Base-by-base conservation (phyloP, 345 rosid species). In the Bruguiera sexangula region DNA sequence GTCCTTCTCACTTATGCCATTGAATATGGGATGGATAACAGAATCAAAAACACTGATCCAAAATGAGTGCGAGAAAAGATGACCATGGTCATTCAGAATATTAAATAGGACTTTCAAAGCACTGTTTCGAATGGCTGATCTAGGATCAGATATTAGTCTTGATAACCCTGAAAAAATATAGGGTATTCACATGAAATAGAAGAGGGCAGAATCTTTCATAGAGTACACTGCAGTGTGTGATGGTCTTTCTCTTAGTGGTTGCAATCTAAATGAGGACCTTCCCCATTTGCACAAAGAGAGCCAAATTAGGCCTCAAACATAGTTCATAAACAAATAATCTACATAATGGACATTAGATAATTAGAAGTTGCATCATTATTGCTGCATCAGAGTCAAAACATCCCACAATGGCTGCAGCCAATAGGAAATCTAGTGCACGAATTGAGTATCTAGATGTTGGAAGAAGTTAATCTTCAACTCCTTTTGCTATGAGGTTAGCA, bases 1-100 rank as follows among this genome's bases (percentile, higher is more conserved):
- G 69, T 82, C 88, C 68, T 69, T 85, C 67, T 82, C 81, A 65
- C 77, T 62, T 54, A 68, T 68, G 46, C 82, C 53, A 77, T 71
- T 79, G 76, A 87, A 94, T 80, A 89, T 83, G 39, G 97, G 95
- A 63, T 83, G 77, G 56, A 94, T 74, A 60, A 85, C 81, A 68
- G 88, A 83, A 66, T 72, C 76, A 73, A 86, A 87, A 80, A 94
- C 73, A 55, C 81, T 81, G 37, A 68, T 69, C 97, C 95, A 91
- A 74, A 91, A 88, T 43, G 85, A 76, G 63, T 63, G 77, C n/a
- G 97, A 87, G 85, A 94, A 94, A 52, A 91, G 87, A 82, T 88
- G 91, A 52, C 98, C 98, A 63, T 94, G 98, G 81, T 94, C 97
- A 81, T 85, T 91, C n/a, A 94, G 81, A 79, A 94, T 91, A 81